These are phyloP conservation scores for Beauveria caledonica DNA, from an alignment of 2,329 filamentous ascomycete genomes.

Conservation along the genomic window DNA sequence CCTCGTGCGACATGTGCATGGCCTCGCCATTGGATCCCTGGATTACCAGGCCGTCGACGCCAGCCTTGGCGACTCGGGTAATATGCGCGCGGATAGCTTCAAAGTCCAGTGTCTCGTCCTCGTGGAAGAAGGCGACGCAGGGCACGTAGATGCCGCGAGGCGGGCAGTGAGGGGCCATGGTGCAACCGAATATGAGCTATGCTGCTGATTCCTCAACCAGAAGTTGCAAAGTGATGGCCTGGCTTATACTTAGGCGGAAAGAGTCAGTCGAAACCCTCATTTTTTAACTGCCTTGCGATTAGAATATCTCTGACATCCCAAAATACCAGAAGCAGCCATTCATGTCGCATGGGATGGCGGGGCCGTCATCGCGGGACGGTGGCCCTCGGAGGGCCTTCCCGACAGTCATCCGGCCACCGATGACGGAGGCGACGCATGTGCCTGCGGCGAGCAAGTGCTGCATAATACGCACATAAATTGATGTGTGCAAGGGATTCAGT, in stretches of 20 bases:
- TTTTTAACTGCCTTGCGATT: background rate
- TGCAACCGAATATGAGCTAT: background rate
- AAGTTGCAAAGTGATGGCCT: background rate
- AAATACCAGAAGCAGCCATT: slow-evolving; percentile 3
- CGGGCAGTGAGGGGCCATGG: slow-evolving; percentile 6
- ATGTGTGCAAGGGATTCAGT: background rate
- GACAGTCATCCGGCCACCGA: background rate
- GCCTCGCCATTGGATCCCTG: slow-evolving; percentile 82
- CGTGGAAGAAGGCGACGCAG: slow-evolving; percentile 29
- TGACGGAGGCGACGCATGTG: background rate
- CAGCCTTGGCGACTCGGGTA: slow-evolving; percentile 48
- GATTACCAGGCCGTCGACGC: slow-evolving; percentile 66
- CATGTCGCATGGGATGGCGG: background rate
- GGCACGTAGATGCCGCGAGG: slow-evolving; percentile 29
- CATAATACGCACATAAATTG: background rate
- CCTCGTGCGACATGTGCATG: slow-evolving; percentile 64
- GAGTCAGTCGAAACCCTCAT: background rate
- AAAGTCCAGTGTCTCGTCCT: slow-evolving; percentile 26
- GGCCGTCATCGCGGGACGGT: background rate
- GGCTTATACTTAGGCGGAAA: background rate
- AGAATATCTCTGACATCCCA: slow-evolving; percentile 8
- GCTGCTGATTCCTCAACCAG: background rate
- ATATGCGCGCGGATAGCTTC: slow-evolving; percentile 25
- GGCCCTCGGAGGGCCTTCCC: background rate
- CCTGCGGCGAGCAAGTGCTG: background rate